A percentile compares a stretch with the other conserved stretches of the same genome.
Evolutionary conservation across 2,329 filamentous ascomycete species (phyloP).

Genomic region (Cucurbitaria berberidis): DNA sequence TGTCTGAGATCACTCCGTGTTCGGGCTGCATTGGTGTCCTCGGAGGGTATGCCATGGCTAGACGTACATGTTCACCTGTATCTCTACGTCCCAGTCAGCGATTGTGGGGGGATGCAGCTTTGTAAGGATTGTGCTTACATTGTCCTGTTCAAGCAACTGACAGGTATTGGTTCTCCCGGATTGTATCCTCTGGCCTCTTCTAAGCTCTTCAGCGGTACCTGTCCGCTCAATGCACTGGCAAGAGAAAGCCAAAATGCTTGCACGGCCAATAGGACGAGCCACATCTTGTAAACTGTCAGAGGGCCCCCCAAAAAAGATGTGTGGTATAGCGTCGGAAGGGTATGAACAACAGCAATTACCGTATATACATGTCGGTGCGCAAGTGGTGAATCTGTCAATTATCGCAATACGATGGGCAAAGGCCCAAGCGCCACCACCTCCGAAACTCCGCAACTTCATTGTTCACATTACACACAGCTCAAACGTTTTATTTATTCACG

Average conservation of each 20-base stretch:
- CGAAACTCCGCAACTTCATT: slow-evolving; percentile 1
- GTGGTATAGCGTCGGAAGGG: not conserved
- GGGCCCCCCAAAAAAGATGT: not conserved
- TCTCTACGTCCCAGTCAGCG: slow-evolving; percentile 62
- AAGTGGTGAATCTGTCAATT: not conserved
- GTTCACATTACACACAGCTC: not conserved
- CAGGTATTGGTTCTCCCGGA: slow-evolving; percentile 57
- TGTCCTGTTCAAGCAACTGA: slow-evolving; percentile 59
- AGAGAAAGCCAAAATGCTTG: slow-evolving; percentile 21
- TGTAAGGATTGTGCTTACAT: slow-evolving; percentile 48
- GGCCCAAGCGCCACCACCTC: not conserved
- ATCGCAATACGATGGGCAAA: not conserved
- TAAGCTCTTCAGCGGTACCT: slow-evolving; percentile 49
- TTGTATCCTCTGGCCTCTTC: slow-evolving; percentile 53
- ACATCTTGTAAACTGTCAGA: not conserved
- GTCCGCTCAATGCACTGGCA: slow-evolving; percentile 48
- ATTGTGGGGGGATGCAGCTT: not conserved
- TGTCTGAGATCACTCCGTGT: not conserved
- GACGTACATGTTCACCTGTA: slow-evolving; percentile 76
- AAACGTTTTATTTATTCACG: not conserved
- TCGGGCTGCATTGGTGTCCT: not conserved
- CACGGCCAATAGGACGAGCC: not conserved
- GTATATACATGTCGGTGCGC: not conserved
- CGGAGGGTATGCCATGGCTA: not conserved
- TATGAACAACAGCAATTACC: not conserved